Percentiles rank a stretch among this genome's conserved stretches.
These are phyloP conservation scores for Leishmania martiniquensis DNA, from an alignment of 208 protist genomes.

Conservation along the genomic window DNA sequence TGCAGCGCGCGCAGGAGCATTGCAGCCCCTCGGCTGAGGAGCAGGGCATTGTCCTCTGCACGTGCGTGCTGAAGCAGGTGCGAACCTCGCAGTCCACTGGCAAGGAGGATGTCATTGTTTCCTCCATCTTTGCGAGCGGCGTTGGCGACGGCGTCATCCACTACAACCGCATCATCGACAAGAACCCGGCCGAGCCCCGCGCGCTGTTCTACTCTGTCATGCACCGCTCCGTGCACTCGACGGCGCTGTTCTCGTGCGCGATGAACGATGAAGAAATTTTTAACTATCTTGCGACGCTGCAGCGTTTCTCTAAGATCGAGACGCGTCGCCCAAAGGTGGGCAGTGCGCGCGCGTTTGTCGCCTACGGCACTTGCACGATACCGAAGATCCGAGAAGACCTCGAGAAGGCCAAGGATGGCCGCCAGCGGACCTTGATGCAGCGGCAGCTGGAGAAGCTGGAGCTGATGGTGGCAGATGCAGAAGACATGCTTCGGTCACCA, in stretches of 20 bases:
- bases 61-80: slow-evolving; percentile 73
- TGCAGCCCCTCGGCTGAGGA: slow-evolving; percentile 31
- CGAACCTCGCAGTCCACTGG: slow-evolving; percentile 27
- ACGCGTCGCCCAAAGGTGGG: slow-evolving; percentile 63
- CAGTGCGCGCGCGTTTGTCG: slow-evolving; percentile 53
- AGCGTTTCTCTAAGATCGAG: slow-evolving; percentile 71
- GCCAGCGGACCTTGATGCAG: slow-evolving; percentile 40
- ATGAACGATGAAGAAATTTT: slow-evolving; percentile 34
- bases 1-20: slow-evolving; percentile 32
- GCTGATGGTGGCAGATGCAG: slow-evolving; percentile 62
- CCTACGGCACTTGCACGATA: slow-evolving; percentile 47
- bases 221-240: slow-evolving; percentile 63
- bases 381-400: slow-evolving; percentile 56
- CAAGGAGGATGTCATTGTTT: slow-evolving; percentile 67
- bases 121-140: slow-evolving; percentile 74
- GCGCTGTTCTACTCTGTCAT: slow-evolving; percentile 77
- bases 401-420: slow-evolving; percentile 35
- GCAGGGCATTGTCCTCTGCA: slow-evolving; percentile 71
- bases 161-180: slow-evolving; percentile 82
- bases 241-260: slow-evolving; percentile 46
- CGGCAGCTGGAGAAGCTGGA: slow-evolving; percentile 53
- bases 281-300: slow-evolving; percentile 51
- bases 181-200: slow-evolving; percentile 81
- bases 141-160: slow-evolving; percentile 73
- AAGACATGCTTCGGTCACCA: slow-evolving; percentile 63